Percentiles rank a stretch among this genome's conserved stretches.
Conservation (phyloP, 192 early-diverging fungal genomes). For the Umbelopsis ramanniana region DNA sequence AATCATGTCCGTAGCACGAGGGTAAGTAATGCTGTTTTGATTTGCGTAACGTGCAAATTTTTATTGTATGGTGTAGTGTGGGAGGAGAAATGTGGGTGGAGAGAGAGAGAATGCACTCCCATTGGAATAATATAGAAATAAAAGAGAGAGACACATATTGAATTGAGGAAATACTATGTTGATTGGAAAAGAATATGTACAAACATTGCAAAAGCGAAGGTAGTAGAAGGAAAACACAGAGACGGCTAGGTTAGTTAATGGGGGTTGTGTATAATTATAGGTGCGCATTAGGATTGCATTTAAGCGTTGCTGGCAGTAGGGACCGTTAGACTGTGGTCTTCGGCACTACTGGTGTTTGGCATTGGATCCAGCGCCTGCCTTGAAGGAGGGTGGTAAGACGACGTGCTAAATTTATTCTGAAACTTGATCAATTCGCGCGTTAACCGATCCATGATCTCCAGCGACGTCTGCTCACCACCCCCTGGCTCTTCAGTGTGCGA, state of each 20-base stretch:
- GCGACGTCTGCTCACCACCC: conserved; percentile 27
- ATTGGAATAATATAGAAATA: neutral
- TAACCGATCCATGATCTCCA: conserved; percentile 58
- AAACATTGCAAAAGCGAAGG: neutral
- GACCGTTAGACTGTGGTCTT: neutral
- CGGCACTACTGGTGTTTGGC: neutral
- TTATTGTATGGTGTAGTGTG: neutral
- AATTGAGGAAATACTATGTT: neutral
- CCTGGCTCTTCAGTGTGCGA: neutral
- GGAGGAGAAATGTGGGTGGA: neutral
- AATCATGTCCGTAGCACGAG: too few relatives aligned
- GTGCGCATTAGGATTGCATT: neutral
- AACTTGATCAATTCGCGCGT: conserved; percentile 56
- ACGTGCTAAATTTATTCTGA: conserved; percentile 50
- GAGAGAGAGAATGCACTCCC: neutral
- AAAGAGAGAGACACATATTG: neutral
- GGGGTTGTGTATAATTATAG: neutral
- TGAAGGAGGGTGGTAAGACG: neutral
- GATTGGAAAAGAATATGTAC: neutral
- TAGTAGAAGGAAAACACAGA: neutral
- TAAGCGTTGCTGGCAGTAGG: neutral
- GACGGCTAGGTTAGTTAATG: too few relatives aligned
- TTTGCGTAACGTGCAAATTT: too few relatives aligned
- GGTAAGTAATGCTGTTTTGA: too few relatives aligned
- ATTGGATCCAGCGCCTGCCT: neutral